Percentiles rank a stretch among this genome's conserved stretches.
phyloP scores from a whole-genome alignment of 2,329 filamentous ascomycete genomes.

The Hypoxylon sp. region DNA sequence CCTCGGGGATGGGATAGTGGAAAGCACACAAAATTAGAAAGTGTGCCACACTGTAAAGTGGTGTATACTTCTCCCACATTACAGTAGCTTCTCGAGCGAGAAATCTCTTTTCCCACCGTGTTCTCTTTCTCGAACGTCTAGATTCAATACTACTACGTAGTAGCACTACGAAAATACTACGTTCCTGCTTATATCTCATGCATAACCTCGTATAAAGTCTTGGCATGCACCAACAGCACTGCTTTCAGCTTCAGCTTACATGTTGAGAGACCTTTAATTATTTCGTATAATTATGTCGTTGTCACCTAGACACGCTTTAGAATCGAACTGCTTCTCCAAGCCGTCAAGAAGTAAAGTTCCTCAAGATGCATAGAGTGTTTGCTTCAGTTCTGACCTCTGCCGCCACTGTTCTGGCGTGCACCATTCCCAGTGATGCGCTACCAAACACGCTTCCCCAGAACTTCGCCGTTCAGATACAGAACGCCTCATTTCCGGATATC shows the following conservation, averaged over 20 bases:
- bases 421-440: slow-evolving; percentile 50
- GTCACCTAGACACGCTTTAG: background rate
- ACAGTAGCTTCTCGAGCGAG: too few species aligned
- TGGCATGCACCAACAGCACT: slow-evolving; percentile 22
- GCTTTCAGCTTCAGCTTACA: slow-evolving; percentile 13
- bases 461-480: slow-evolving; percentile 58
- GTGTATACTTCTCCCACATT: too few species aligned
- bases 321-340: background rate
- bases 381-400: slow-evolving; percentile 34
- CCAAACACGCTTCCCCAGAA: slow-evolving; percentile 55
- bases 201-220: slow-evolving; percentile 40
- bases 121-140: slow-evolving; percentile 23
- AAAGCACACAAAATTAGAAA: too few species aligned
- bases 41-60: too few species aligned
- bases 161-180: slow-evolving; percentile 25
- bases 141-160: slow-evolving; percentile 24
- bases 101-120: too few species aligned
- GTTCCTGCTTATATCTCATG: slow-evolving; percentile 21
- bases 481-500: slow-evolving; percentile 55
- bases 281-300: slow-evolving; percentile 1
- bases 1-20: too few species aligned
- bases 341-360: background rate
- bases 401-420: slow-evolving; percentile 50
- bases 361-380: slow-evolving; percentile 21
- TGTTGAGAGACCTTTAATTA: background rate